Base-by-base conservation (phyloP, 2,329 filamentous ascomycete genomes). In the Epichloe amarillans region DNA sequence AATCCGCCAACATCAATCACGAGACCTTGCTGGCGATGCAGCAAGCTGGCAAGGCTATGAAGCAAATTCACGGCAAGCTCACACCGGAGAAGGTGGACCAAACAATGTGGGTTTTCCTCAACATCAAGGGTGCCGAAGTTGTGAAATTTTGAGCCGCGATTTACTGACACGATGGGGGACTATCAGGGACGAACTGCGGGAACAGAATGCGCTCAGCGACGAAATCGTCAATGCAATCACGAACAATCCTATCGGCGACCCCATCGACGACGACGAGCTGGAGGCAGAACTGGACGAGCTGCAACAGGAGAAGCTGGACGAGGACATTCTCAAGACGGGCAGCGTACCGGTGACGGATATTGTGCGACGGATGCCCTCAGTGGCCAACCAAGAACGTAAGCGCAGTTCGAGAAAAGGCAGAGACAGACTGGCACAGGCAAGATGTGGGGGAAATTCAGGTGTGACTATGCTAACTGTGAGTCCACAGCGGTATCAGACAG, bases 1-100 rank as follows among this genome's bases (percentile, higher is more conserved):
- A 98, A 70, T 88, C 90, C 46, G 93, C 93, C 55, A 98, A 97
- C 67, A 96, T 98, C 74, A 98, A 98, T 76, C 84, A 91, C 71
- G 90, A 96, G 75, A 98, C 93, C 12, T 75, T 97, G 57, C 80
- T 84, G 58, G 91, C 90, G 7, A 96, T 98, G 89, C 84, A 95
- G 79, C 84, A 84, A 64, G 91, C 93, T 11, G 83, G 87, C 57
- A 73, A 82, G 54, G 93, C 91, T 37, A 97, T 98, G 90, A 85
- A 90, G 73, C 75, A 84, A 56, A 98, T 98, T 60, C 89, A 97
- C 66, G 84, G 83, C 60, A 86, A 86, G 56, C 80, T 97, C 57
- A 95, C 88, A 46, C 86, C 93, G 56, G 89, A 96, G 61, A 93
- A 94, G 71, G 91, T 98, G 55, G 91, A 97, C 67, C 79, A 88